Conservation (phyloP, 2,329 filamentous ascomycete genomes). For the Geoglossum cookeanum region DNA sequence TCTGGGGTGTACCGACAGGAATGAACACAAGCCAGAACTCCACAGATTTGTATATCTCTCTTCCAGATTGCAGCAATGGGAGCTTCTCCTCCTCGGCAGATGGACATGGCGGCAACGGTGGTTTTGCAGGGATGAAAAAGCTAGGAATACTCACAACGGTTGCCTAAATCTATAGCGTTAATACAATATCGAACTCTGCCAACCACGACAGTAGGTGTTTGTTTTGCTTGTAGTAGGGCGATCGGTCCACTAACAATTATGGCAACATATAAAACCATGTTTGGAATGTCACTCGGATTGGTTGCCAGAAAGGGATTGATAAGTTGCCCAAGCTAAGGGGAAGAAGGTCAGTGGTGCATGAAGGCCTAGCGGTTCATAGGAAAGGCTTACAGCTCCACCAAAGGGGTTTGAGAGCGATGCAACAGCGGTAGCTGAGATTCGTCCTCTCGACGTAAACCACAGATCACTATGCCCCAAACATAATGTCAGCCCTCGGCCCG, state of each 20-base stretch:
- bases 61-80: constrained; percentile 3
- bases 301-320: constrained; percentile 62
- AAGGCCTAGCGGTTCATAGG: neutral
- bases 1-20: constrained; percentile 22
- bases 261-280: constrained; percentile 68
- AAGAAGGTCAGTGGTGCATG: neutral
- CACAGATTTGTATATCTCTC: constrained; percentile 6
- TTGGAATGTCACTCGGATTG: constrained; percentile 44
- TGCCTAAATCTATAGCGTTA: neutral
- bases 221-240: neutral
- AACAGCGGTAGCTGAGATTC: constrained; percentile 73
- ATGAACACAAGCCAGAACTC: constrained; percentile 49
- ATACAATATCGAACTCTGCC: neutral
- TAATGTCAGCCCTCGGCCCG: neutral
- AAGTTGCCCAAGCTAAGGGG: constrained; percentile 44
- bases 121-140: constrained; percentile 9
- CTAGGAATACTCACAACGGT: constrained; percentile 4
- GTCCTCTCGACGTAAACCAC: constrained; percentile 75
- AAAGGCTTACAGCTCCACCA: constrained; percentile 48
- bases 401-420: constrained; percentile 77
- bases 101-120: constrained; percentile 12
- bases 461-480: constrained; percentile 37
- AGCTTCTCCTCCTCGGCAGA: constrained; percentile 10
- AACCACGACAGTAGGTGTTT: neutral
- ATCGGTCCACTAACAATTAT: constrained; percentile 46